Conservation (phyloP, 306 rosid species). For the Calophaca sinica region DNA sequence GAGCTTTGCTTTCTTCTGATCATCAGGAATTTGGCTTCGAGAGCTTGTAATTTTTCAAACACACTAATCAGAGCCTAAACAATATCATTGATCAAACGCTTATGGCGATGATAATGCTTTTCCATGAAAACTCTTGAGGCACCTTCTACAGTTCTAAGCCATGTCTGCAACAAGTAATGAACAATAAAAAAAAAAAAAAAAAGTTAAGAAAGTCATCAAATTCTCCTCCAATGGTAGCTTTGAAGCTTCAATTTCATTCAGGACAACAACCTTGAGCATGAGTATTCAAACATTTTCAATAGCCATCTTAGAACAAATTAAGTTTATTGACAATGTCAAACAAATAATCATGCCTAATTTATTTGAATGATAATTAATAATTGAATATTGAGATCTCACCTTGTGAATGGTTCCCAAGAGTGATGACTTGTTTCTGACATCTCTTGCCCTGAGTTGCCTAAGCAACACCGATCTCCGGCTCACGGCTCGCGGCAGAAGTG, state of each 20-base stretch:
- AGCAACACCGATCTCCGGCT: slow-evolving; percentile 60
- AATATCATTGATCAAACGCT: slow-evolving; percentile 76
- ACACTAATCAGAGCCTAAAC: slow-evolving; percentile 48
- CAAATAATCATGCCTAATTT: too few species aligned
- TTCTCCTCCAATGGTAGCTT: too few species aligned
- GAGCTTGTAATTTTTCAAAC: background rate
- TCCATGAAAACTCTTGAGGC: slow-evolving; percentile 86
- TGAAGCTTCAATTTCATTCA: too few species aligned
- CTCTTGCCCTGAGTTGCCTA: slow-evolving; percentile 63
- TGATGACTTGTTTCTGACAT: slow-evolving; percentile 64
- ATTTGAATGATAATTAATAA: too few species aligned
- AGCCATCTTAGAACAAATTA: too few species aligned
- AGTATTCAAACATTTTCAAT: too few species aligned
- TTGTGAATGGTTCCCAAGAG: slow-evolving; percentile 70
- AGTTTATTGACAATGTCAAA: too few species aligned
- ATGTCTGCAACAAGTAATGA: slow-evolving; percentile 61
- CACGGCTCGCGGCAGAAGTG: slow-evolving; percentile 57
- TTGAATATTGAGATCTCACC: slow-evolving; percentile 47
- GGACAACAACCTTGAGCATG: too few species aligned
- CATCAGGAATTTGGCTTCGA: background rate
- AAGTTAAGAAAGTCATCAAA: background rate
- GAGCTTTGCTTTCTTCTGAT: slow-evolving; percentile 17
- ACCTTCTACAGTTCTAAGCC: slow-evolving; percentile 84
- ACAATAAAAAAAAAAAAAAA: background rate
- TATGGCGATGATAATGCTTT: slow-evolving; percentile 83